Conservation (phyloP, 2,329 filamentous ascomycete genomes). For the Calonectria montana region DNA sequence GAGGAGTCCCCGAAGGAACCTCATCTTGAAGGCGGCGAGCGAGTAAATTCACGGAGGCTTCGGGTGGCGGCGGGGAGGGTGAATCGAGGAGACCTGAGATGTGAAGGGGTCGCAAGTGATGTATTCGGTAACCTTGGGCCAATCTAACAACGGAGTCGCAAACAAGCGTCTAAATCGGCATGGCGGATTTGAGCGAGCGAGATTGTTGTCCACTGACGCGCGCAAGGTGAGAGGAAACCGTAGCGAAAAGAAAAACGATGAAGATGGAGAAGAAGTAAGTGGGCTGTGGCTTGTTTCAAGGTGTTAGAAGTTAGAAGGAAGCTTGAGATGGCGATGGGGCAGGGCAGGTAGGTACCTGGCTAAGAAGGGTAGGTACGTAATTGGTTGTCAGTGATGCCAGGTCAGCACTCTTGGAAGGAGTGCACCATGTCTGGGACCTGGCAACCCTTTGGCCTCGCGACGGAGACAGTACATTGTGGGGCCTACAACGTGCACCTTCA, state of each 20-base stretch:
- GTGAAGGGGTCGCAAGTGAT: neutral
- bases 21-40: constrained; percentile 59
- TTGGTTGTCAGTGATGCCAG: constrained; percentile 42
- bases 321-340: constrained; percentile 12
- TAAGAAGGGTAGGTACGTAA: constrained; percentile 36
- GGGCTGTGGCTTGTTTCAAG: constrained; percentile 15
- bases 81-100: constrained; percentile 5
- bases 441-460: constrained; percentile 12
- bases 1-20: constrained; percentile 62
- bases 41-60: constrained; percentile 26
- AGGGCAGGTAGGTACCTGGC: neutral
- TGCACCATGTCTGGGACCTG: neutral
- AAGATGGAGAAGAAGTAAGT: neutral
- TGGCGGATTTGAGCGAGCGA: constrained; percentile 1
- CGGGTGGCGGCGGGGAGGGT: constrained; percentile 10
- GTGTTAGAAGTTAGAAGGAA: constrained; percentile 22
- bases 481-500: neutral
- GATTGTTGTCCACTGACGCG: neutral
- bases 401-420: constrained; percentile 33
- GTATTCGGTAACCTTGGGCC: neutral
- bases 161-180: constrained; percentile 17
- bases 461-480: neutral
- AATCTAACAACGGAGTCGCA: constrained; percentile 18
- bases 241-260: neutral
- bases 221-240: neutral